Base-by-base conservation (phyloP, 2,329 filamentous ascomycete species). In the Pleoardoris graminearum region DNA sequence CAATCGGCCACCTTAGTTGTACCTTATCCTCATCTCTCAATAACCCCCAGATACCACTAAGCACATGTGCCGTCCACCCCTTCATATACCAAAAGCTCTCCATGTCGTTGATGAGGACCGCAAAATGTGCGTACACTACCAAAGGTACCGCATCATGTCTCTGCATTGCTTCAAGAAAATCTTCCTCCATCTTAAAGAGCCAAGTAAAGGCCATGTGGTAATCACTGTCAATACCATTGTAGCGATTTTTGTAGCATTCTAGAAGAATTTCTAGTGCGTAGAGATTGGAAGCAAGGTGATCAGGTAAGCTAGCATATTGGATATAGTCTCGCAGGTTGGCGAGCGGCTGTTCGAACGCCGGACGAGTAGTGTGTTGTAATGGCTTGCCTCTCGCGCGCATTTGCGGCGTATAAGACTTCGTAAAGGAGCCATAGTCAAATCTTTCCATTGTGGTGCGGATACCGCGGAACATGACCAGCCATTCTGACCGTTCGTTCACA, bases 71-170 rank as follows among this genome's bases (percentile, higher is more conserved):
- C 6, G 67, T 68, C 66, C 65, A 70, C 6, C 63, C 67, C 30
- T 62, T 60, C 60, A 67, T 64, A 35, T 67, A 69, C 67, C 67
- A 69, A 35, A 69, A 67, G 1, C 54, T 47, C 25, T 69, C 65
- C 57, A 69, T 51, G 21, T 62, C 63, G 5, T 55, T 52, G 44
- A 69, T 58, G 17, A 69, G 44, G 7, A 69, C 60, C 3, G 56
- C 53, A 38, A 68, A 69, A 48, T 68, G 57, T 19, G 66, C 67
- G 27, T 65, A 68, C 0, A 69, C 41, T 14, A 68, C 59, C 30
- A 69, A 48, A 1, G 60, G 51, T 3, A 59, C 50, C 1, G 61
- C 30, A 19, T 68, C 61, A n/a, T 57, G 53, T 27, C 52, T 37
- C 30, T 69, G 66, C 17, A 68, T 41, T 7, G 61, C 53, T 2